Conservation (phyloP, 768 basidiomycete species). For the Flagelloscypha sp. region DNA sequence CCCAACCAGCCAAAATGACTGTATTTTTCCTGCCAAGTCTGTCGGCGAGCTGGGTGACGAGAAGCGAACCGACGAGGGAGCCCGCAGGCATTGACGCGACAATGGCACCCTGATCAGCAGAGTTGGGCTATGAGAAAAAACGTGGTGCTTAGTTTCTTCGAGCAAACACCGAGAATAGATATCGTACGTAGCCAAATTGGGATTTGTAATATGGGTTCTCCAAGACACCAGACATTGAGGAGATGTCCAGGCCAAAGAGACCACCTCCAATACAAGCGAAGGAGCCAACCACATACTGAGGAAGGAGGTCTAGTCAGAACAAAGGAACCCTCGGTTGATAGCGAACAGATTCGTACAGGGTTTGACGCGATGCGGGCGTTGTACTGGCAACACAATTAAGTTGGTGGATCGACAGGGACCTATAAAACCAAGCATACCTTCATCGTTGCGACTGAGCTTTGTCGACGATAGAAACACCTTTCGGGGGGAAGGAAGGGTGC, state of each 20-base stretch:
- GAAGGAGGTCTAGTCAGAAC: not conserved
- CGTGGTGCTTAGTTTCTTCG: not conserved
- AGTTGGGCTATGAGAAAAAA: constrained; percentile 29
- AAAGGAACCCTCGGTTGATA: not conserved
- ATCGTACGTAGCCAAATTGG: constrained; percentile 27
- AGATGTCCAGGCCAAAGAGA: constrained; percentile 75
- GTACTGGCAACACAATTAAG: constrained; percentile 27
- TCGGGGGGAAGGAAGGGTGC: too few species aligned
- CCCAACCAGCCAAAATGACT: constrained; percentile 54
- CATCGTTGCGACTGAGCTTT: too few species aligned
- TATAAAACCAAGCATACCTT: too few species aligned
- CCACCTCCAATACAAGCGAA: constrained; percentile 80
- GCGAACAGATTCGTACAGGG: constrained; percentile 28
- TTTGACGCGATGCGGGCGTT: constrained; percentile 48
- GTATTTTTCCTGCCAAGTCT: constrained; percentile 56
- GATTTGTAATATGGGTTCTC: constrained; percentile 36
- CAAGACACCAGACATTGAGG: constrained; percentile 74
- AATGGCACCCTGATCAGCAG: constrained; percentile 60
- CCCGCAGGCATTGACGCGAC: constrained; percentile 77
- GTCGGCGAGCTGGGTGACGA: constrained; percentile 58
- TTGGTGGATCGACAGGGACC: not conserved
- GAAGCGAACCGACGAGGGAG: constrained; percentile 57
- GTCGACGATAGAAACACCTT: too few species aligned
- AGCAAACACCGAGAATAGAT: not conserved
- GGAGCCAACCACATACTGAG: constrained; percentile 68